Evolutionary conservation across 2,329 filamentous ascomycete genomes (phyloP).

Genomic region (Penicillium hesseltinei): DNA sequence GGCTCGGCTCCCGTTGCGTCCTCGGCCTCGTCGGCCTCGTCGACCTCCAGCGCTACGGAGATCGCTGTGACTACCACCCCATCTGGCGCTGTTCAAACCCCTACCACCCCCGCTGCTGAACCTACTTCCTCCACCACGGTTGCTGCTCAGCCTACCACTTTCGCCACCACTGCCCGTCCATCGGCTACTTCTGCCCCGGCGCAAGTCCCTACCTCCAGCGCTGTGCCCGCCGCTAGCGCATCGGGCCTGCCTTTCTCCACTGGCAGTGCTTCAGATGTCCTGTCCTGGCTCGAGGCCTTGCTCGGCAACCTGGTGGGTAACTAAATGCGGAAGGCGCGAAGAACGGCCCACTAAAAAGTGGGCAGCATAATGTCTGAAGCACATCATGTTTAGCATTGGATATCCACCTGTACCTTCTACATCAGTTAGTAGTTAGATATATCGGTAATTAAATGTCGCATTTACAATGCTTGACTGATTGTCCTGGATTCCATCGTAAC

Average conservation of each 20-base stretch:
- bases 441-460: slow-evolving; percentile 1
- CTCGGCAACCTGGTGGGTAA: slow-evolving; percentile 19
- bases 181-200: slow-evolving; percentile 3
- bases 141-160: slow-evolving; percentile 13
- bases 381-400: neutral
- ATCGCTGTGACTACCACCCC: neutral
- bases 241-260: slow-evolving; percentile 13
- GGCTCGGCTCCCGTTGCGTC: slow-evolving; percentile 6
- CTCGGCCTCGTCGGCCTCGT: neutral
- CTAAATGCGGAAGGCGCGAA: neutral
- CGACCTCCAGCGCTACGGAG: neutral
- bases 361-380: neutral
- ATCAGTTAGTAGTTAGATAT: slow-evolving; percentile 1
- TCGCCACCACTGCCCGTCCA: slow-evolving; percentile 18
- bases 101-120: neutral
- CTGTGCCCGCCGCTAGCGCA: neutral
- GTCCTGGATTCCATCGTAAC: neutral
- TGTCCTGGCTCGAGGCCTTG: slow-evolving; percentile 15
- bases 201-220: neutral
- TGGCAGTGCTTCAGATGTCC: slow-evolving; percentile 14
- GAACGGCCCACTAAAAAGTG: neutral
- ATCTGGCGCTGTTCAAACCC: neutral
- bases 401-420: neutral
- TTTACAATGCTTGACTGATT: neutral
- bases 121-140: neutral